phyloP scores from a whole-genome alignment of 768 basidiomycete species.

The Amyloporia xantha region DNA sequence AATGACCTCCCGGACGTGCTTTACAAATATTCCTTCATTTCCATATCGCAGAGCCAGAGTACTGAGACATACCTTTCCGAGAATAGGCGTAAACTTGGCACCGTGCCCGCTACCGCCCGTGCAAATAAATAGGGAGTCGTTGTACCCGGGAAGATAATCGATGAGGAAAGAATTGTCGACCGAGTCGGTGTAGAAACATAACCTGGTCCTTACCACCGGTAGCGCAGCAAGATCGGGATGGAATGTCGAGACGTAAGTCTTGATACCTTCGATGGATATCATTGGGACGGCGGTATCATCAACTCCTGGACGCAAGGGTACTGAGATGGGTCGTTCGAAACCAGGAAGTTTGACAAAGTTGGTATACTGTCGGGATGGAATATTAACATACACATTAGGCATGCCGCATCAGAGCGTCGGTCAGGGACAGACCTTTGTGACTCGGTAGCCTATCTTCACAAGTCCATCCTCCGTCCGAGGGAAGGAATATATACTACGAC shows the following conservation, averaged over 20 bases:
- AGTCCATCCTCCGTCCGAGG: conserved; percentile 3
- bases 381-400: background rate
- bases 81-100: conserved; percentile 5
- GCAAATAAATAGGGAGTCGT: conserved; percentile 4
- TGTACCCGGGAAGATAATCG: conserved; percentile 4
- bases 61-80: conserved; percentile 1
- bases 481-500: conserved; percentile 5
- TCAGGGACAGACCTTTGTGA: conserved; percentile 1
- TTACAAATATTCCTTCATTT: background rate
- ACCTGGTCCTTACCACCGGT: background rate
- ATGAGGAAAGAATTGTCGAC: conserved; percentile 6
- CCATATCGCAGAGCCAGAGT: background rate
- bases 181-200: conserved; percentile 6
- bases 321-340: background rate
- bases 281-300: conserved; percentile 3
- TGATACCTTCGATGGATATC: conserved; percentile 5
- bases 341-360: conserved; percentile 6
- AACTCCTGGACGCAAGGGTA: conserved; percentile 1
- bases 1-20: conserved; percentile 4
- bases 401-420: background rate
- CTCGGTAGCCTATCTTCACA: conserved; percentile 4
- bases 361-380: conserved; percentile 1
- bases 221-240: conserved; percentile 2
- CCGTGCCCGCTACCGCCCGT: conserved; percentile 7
- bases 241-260: conserved; percentile 6